These are phyloP conservation scores for Rosa lucieae DNA, from an alignment of 306 rosid species.

Conservation along the genomic window DNA sequence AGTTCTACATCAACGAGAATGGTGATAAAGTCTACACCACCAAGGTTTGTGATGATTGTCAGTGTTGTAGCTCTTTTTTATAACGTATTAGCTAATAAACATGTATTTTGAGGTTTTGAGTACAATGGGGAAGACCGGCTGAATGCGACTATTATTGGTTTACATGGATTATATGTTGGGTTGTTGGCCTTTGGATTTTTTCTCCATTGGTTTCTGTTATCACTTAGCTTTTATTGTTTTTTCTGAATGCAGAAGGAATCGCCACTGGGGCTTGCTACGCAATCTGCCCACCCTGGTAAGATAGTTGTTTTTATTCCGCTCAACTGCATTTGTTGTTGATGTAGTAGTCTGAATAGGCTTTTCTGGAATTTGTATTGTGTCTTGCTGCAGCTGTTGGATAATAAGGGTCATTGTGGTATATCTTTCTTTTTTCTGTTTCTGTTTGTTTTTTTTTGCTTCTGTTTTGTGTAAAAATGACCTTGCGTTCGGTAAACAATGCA, in stretches of 20 bases:
- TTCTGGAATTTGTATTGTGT: neutral
- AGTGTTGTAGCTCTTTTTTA: neutral
- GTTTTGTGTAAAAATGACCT: neutral
- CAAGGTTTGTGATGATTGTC: conserved; percentile 43
- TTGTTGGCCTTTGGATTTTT: neutral
- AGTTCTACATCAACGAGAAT: conserved; percentile 73
- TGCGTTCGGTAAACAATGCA: neutral
- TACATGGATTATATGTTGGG: neutral
- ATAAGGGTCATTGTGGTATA: neutral
- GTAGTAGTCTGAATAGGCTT: neutral
- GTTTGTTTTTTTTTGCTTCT: neutral
- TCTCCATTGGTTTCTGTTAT: neutral
- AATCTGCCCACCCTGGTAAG: conserved; percentile 91
- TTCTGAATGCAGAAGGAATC: conserved; percentile 70
- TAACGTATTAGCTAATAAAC: neutral
- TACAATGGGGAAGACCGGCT: neutral
- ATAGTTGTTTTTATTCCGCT: neutral
- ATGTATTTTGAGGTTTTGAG: no score
- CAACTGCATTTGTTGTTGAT: neutral
- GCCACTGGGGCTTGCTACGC: conserved; percentile 64
- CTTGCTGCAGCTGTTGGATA: neutral
- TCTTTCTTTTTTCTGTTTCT: neutral
- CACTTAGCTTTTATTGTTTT: neutral
- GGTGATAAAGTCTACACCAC: conserved; percentile 88
- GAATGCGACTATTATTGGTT: neutral